A percentile compares a stretch with the other conserved stretches of the same genome.
Conservation (phyloP, 208 protist genomes). For the Porcisia deanei region DNA sequence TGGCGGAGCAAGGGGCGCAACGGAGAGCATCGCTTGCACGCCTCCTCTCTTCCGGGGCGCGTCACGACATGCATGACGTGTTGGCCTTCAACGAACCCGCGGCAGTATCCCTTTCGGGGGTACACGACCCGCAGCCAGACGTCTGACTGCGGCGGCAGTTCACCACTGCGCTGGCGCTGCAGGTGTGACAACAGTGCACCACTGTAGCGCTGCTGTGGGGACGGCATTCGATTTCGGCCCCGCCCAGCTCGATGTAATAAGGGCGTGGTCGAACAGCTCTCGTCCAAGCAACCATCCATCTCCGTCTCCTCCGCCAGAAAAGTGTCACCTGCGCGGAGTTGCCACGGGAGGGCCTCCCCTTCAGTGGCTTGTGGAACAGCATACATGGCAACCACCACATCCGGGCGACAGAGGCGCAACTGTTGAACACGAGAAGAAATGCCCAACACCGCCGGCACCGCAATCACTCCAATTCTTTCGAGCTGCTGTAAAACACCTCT, state of each 20-base stretch:
- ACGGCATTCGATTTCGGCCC: not conserved
- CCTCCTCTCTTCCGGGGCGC: not conserved
- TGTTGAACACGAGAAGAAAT: not conserved
- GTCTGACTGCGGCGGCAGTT: not conserved
- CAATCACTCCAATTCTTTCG: not conserved
- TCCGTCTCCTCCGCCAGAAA: not conserved
- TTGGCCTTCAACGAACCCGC: not conserved
- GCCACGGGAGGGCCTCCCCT: not conserved
- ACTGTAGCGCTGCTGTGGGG: not conserved
- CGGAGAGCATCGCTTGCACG: not conserved
- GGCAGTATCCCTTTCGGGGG: not conserved
- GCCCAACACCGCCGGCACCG: not conserved
- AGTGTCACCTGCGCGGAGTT: not conserved
- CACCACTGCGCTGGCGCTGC: not conserved
- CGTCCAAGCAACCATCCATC: not conserved
- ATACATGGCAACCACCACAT: not conserved
- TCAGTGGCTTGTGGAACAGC: not conserved
- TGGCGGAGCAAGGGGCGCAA: not conserved
- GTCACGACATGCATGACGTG: conserved; percentile 5
- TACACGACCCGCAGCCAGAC: not conserved
- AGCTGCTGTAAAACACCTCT: not conserved
- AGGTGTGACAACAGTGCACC: not conserved
- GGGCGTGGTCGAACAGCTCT: not conserved
- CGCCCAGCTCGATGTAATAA: not conserved
- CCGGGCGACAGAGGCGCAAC: not conserved